Conservation (phyloP, 164 flowering plant genomes). For the Tetrastigma voinierianum region DNA sequence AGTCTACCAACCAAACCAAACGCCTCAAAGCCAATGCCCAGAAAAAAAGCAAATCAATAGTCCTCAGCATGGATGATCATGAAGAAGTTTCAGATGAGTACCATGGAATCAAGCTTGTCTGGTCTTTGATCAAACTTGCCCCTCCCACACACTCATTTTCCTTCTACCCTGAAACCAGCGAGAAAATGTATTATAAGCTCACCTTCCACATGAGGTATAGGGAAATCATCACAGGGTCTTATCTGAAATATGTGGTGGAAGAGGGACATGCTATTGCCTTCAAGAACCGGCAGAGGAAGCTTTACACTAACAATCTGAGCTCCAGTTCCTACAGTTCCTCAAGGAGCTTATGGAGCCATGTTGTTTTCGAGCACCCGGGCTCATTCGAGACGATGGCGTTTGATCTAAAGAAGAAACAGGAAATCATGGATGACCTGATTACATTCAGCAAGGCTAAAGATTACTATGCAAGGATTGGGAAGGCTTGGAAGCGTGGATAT, state of each 20-base stretch:
- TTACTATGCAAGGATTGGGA: neutral
- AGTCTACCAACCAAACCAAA: neutral
- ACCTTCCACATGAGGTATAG: neutral
- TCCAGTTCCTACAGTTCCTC: neutral
- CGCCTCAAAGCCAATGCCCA: neutral
- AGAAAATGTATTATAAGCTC: neutral
- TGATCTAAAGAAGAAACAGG: neutral
- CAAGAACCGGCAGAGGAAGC: constrained; percentile 7
- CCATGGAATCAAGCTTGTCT: neutral
- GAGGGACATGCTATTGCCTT: neutral
- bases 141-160: neutral
- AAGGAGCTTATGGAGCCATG: neutral
- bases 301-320: neutral
- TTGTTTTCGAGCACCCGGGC: neutral
- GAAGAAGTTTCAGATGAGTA: constrained; percentile 1
- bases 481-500: neutral
- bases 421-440: too few species aligned
- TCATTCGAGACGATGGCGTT: neutral
- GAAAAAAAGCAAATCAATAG: neutral
- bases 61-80: constrained; percentile 1
- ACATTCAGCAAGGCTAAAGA: neutral
- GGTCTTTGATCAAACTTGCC: neutral
- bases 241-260: neutral
- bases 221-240: neutral
- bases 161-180: neutral